phyloP scores from a whole-genome alignment of 176 grass and related monocot species.

The Oryza nivara region DNA sequence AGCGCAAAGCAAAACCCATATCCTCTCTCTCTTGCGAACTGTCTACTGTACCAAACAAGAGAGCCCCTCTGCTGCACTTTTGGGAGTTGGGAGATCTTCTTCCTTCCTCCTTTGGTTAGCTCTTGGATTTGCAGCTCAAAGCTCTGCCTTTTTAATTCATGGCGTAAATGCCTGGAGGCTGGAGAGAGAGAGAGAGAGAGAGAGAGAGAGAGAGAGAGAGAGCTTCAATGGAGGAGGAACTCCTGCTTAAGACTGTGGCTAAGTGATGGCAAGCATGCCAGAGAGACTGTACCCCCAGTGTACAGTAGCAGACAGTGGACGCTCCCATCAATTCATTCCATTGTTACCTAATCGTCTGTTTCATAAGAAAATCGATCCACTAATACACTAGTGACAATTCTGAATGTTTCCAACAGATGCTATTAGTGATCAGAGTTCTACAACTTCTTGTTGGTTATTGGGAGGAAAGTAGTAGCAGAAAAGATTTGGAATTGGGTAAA shows the following conservation, averaged over 20 bases:
- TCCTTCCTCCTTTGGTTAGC: background rate
- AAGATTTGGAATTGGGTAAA: background rate
- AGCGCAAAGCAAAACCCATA: background rate
- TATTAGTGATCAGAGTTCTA: background rate
- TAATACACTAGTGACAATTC: background rate
- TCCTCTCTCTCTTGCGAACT: background rate
- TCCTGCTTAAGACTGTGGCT: background rate
- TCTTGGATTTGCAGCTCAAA: background rate
- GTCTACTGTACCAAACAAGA: background rate
- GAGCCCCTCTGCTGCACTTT: background rate
- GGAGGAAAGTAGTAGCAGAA: background rate
- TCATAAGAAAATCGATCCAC: background rate
- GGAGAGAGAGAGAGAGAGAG: no score
- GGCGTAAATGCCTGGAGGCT: background rate
- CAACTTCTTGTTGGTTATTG: background rate
- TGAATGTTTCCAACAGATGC: background rate
- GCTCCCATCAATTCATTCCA: background rate
- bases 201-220: background rate
- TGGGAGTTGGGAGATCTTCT: background rate
- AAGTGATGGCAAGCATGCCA: slow-evolving; percentile 1
- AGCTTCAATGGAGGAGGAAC: background rate
- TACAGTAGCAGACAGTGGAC: background rate
- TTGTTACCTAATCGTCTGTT: background rate
- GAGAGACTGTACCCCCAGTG: background rate
- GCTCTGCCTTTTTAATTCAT: background rate